Evolutionary conservation across 1,284 basidiomycete species (phyloP).

Genomic region (Rhodotorula sp.): DNA sequence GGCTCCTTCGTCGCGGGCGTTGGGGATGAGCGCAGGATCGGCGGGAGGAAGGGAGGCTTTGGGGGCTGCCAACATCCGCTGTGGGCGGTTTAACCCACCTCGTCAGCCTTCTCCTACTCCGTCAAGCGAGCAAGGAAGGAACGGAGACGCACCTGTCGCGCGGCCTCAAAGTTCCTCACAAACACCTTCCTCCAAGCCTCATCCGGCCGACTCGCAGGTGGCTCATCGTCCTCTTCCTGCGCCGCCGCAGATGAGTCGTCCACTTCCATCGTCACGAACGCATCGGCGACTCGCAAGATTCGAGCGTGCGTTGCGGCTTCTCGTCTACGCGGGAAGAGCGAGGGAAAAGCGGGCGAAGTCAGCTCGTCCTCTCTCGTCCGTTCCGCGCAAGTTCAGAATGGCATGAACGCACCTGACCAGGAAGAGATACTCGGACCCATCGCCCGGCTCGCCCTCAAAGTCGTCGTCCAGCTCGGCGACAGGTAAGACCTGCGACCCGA

Average conservation of each 20-base stretch:
- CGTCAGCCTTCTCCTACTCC: neutral
- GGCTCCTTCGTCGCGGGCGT: conserved; percentile 31
- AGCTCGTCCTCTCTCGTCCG: neutral
- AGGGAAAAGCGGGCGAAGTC: too few relatives aligned
- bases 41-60: conserved; percentile 6
- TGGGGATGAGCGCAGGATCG: conserved; percentile 27
- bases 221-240: neutral
- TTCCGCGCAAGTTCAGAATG: fast-evolving
- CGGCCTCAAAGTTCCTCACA: conserved; percentile 30
- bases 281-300: conserved; percentile 36
- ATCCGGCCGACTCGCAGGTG: conserved; percentile 16
- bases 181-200: conserved; percentile 37
- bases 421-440: conserved; percentile 63
- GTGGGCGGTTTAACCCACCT: too few relatives aligned
- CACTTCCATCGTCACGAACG: conserved; percentile 7
- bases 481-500: conserved; percentile 44
- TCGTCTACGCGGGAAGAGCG: conserved; percentile 13
- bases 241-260: conserved; percentile 2
- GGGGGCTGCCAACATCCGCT: conserved; percentile 5
- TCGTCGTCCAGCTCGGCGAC: conserved; percentile 41
- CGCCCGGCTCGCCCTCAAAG: conserved; percentile 62
- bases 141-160: conserved; percentile 20
- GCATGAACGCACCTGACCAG: conserved; percentile 47
- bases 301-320: conserved; percentile 29
- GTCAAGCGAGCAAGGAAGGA: neutral